Evolutionary conservation across 805 yeast species (phyloP), one percentile per base, ranked within the genome.

Genomic region (Cyberlindnera mrakii): DNA sequence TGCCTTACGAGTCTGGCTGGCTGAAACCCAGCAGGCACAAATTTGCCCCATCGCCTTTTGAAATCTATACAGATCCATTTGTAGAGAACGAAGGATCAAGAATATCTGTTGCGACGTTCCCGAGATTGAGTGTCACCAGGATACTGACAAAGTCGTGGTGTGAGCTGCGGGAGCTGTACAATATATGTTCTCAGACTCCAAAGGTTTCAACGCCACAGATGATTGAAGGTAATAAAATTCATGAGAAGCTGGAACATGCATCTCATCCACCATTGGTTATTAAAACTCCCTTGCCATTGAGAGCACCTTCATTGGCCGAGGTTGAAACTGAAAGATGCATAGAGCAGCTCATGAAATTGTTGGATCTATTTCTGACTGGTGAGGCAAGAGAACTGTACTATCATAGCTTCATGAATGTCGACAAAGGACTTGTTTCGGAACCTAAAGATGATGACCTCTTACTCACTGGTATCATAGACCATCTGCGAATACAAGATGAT

Each of bases 401-500:
- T 14, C 67, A 76, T 52, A 44, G 67, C 3, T 57, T 51, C 33
- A 27, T 52, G 17, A 48, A 53, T 37, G 39, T 23, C 2, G 17
- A 17, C 37, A 49, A n/a, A 30, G 51, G 29, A 35, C 39, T 18
- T 33, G 40, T 42, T 9, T 47, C 50, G 5, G 43, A 40, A 3
- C 51, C 56, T 10, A 35, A 39, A 2, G 48, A 53, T 4, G 53
- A 64, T 8, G 62, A 64, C 37, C 66, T 77, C 2, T 57, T 80
- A 18, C 68, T 82, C 6, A 79, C 85, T 54, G 93, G 90, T 2
- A 65, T 83, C 1, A 72, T 82, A 20, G 90, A 82, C 58, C 72
- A 72, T 46, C 46, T 80, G 15, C 44, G 20, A 18, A 11, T 41
- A 14, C 13, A 29, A 37, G 27, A 20, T 9, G 33, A 18, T 9